A percentile compares a stretch with the other conserved stretches of the same genome.
Evolutionary conservation across 2,329 filamentous ascomycete species (phyloP).

Genomic region (Fusarium gaditjirri): DNA sequence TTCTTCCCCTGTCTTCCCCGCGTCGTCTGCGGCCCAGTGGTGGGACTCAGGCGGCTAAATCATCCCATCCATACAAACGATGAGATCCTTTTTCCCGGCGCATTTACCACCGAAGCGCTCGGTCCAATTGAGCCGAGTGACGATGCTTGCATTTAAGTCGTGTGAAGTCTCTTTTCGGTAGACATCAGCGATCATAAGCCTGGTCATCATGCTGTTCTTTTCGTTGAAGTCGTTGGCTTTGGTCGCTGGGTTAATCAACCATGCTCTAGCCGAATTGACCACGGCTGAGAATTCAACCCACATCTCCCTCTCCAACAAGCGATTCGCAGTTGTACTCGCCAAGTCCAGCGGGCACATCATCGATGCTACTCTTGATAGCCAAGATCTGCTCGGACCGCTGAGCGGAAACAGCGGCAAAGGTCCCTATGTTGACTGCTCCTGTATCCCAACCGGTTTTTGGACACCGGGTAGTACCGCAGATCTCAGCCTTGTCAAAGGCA

Average conservation of each 20-base stretch:
- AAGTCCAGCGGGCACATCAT: conserved; percentile 33
- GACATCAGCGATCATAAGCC: rapidly evolving
- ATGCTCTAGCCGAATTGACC: conserved; percentile 3
- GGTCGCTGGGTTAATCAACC: not conserved
- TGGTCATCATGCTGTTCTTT: not conserved
- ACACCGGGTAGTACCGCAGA: conserved; percentile 63
- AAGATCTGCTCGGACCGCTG: conserved; percentile 60
- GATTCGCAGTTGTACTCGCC: conserved; percentile 15
- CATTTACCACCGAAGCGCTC: conserved; percentile 6
- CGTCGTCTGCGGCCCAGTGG: not conserved
- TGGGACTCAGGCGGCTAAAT: conserved; percentile 8
- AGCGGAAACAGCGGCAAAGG: conserved; percentile 55
- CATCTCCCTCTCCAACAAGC: conserved; percentile 30
- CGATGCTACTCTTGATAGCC: conserved; percentile 41
- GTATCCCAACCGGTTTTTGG: conserved; percentile 66
- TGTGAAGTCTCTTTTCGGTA: rapidly evolving
- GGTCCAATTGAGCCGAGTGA: conserved; percentile 6
- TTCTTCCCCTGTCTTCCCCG: conserved; percentile 17
- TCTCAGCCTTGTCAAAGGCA: conserved; percentile 56
- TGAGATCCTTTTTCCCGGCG: not conserved
- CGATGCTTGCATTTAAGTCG: not conserved
- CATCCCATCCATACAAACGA: not conserved
- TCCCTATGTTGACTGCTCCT: conserved; percentile 71
- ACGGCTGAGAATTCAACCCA: conserved; percentile 34
- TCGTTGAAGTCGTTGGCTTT: not conserved